Base-by-base conservation (phyloP, 768 basidiomycete species). In the Calocybe gangraenosa region DNA sequence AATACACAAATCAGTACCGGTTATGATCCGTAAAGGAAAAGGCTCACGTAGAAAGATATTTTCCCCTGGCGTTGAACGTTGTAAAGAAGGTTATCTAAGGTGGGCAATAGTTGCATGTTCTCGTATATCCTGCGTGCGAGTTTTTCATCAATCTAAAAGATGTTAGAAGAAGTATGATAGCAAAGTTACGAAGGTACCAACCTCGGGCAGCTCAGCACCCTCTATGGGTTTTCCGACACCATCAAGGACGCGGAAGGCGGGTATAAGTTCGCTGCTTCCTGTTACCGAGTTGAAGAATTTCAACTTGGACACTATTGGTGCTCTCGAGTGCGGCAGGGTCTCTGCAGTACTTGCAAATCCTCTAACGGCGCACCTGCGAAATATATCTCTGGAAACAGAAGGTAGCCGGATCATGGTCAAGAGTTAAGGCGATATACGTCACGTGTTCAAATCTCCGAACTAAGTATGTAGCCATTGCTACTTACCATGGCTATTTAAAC, bases 21-120 rank as follows among this genome's bases (percentile, higher is more conserved):
- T 11, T 39, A n/a, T 40, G 20, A 28, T 2, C 32, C 21, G 23
- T 11, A 17, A 48, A 13, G 28, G 22, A 1, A 38, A 37, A 7
- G 17, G 68, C 84, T 56, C 60, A 89, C 91, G 61, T 91, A 92
- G 64, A 92, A 92, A 3, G 87, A 87, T 53, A 91, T 91, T 65
- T 90, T 91, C 20, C 93, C 93, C 63, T 97, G 93, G 7, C 93
- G 79, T 60, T 97, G 93, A 7, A 93, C 82, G 55, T 93, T 93
- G 65, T 92, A 89, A 13, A 97, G 73, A 28, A 95, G 71, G 53
- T 83, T 92, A 67, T 96, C 93, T 60, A 94, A 67, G 32, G 82
- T 80, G 0, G 93, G 93, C 44, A 91, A 66, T 22, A 89, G 71
- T 44, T 78, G 76, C 86, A 91, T 92, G 46, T 83, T 68, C 62